Percentiles rank a stretch among this genome's conserved stretches.
These are phyloP conservation scores for Hypericum androsaemum DNA, from an alignment of 345 rosid species.

Conservation along the genomic window DNA sequence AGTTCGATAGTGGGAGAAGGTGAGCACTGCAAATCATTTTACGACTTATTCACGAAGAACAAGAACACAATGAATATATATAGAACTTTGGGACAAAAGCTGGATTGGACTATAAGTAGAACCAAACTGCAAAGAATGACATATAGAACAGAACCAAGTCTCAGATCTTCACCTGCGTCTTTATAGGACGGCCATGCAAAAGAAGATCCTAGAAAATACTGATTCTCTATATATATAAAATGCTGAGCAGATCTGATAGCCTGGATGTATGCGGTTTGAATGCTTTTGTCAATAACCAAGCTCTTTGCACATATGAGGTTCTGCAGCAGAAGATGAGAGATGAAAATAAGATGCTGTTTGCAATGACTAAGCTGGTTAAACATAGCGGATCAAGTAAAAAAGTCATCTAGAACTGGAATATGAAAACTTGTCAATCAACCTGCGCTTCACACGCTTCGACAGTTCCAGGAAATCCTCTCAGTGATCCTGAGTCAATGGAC, in stretches of 20 bases:
- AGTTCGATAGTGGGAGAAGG: too few relatives aligned
- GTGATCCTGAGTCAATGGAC: slow-evolving; percentile 73
- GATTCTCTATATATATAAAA: slow-evolving; percentile 94
- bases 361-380: not conserved
- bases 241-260: slow-evolving; percentile 96
- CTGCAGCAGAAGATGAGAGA: slow-evolving; percentile 34
- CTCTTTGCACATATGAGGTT: slow-evolving; percentile 57
- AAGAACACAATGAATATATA: not conserved
- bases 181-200: slow-evolving; percentile 88
- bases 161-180: slow-evolving; percentile 54
- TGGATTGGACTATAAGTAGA: not conserved
- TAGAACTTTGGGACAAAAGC: not conserved
- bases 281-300: slow-evolving; percentile 78
- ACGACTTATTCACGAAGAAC: not conserved
- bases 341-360: not conserved
- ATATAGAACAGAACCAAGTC: not conserved
- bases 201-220: slow-evolving; percentile 94
- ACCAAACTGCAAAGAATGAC: not conserved
- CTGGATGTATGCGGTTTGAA: slow-evolving; percentile 89
- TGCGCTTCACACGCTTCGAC: slow-evolving; percentile 28
- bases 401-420: slow-evolving; percentile 1
- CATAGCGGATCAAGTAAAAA: not conserved
- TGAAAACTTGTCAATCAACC: slow-evolving; percentile 31
- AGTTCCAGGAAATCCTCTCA: slow-evolving; percentile 70
- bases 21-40: too few relatives aligned